These are phyloP conservation scores for Pisolithus orientalis DNA, from an alignment of 768 basidiomycete genomes.

Conservation along the genomic window DNA sequence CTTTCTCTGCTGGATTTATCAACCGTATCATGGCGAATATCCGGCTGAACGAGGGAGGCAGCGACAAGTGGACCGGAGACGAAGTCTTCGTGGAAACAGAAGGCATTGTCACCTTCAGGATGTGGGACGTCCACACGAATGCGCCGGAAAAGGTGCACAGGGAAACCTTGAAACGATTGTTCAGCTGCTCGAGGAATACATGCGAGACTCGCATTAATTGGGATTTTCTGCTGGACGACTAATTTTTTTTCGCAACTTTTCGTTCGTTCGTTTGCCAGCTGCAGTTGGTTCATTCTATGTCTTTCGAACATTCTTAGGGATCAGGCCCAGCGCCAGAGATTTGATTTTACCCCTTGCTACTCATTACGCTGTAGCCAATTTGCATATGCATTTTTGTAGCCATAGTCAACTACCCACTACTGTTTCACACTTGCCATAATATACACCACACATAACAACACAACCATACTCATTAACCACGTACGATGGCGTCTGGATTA, in stretches of 20 bases:
- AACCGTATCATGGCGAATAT: constrained; percentile 59
- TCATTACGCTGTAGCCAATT: constrained; percentile 4
- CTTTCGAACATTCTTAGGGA: too few relatives aligned
- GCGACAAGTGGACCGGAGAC: constrained; percentile 40
- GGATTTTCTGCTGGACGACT: constrained; percentile 77
- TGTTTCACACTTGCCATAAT: constrained; percentile 2
- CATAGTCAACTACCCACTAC: not conserved
- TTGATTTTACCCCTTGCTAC: not conserved
- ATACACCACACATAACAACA: constrained; percentile 10
- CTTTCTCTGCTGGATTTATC: constrained; percentile 67
- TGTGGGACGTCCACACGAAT: constrained; percentile 72
- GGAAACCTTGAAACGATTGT: constrained; percentile 60
- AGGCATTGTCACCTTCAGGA: constrained; percentile 61
- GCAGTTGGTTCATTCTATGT: too few relatives aligned
- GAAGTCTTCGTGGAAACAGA: constrained; percentile 56
- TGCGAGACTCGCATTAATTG: constrained; percentile 57
- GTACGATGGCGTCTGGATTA: too few relatives aligned
- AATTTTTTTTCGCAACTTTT: constrained; percentile 7
- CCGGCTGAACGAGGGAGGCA: constrained; percentile 38
- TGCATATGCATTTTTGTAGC: constrained; percentile 4
- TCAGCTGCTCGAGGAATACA: constrained; percentile 48
- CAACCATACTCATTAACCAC: constrained; percentile 9
- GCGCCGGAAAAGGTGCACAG: constrained; percentile 57
- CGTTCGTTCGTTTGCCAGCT: not conserved
- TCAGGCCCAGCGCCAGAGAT: too few relatives aligned